These are phyloP conservation scores for Microdochium trichocladiopsis DNA, from an alignment of 2,329 filamentous ascomycete species.

Conservation along the genomic window DNA sequence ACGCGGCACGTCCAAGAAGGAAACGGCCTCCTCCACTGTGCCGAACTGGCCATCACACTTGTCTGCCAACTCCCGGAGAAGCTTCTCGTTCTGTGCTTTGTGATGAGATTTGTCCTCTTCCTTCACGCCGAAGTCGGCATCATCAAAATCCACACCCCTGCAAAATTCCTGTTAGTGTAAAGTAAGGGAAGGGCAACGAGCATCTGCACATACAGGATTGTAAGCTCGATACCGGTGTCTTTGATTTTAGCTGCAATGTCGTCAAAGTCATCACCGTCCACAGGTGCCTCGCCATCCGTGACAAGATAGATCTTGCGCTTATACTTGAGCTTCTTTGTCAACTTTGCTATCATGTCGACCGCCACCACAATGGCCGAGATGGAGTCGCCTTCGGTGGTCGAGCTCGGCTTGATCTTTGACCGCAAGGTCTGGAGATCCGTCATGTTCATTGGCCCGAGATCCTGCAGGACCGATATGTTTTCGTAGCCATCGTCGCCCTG, in stretches of 20 bases:
- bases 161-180: constrained; percentile 10
- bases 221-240: constrained; percentile 67
- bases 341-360: constrained; percentile 73
- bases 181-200: too few relatives aligned
- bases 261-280: constrained; percentile 65
- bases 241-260: constrained; percentile 70
- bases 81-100: constrained; percentile 72
- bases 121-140: constrained; percentile 81
- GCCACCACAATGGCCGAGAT: constrained; percentile 84
- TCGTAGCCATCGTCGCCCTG: constrained; percentile 66
- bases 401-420: constrained; percentile 57
- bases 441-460: constrained; percentile 54
- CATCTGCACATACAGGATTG: constrained; percentile 72
- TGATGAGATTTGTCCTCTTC: constrained; percentile 72
- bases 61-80: constrained; percentile 58
- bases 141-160: constrained; percentile 90
- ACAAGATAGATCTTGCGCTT: constrained; percentile 75
- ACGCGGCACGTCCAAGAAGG: constrained; percentile 69
- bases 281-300: constrained; percentile 69
- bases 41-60: constrained; percentile 68
- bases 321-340: constrained; percentile 78
- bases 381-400: constrained; percentile 67
- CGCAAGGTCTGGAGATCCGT: constrained; percentile 60
- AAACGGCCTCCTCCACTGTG: constrained; percentile 80
- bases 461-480: constrained; percentile 76